Evolutionary conservation across 1,284 basidiomycete species (phyloP), one percentile per base, ranked within the genome.

Genomic region (Apiotrichum akiyoshidainum): DNA sequence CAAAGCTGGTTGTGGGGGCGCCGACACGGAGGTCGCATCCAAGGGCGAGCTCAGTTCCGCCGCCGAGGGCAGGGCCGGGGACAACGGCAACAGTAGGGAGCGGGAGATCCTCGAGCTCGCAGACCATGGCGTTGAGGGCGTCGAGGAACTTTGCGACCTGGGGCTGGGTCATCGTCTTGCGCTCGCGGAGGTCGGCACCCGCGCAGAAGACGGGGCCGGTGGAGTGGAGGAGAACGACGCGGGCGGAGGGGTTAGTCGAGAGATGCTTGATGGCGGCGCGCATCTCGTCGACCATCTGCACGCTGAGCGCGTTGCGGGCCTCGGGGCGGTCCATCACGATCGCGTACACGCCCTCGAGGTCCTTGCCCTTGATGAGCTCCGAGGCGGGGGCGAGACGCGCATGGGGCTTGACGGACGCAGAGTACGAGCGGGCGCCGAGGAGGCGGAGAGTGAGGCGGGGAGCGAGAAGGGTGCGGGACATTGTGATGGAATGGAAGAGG

Each of bases 71-170:
- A 34, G 90, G 89, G 0, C 94, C 94, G 70, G 96, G 93, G 52
- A 97, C 88, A 7, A 92, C 90, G 16, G 90, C 90, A 56, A 97
- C 88, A 10, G 90, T 93, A 1, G 93, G 93, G 78, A 94, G 84
- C 16, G 88, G 86, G 22, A 96, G 80, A 42, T 81, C 81, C 75
- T 93, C 90, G 14, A 97, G 83, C 66, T 85, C 84, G 40, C 83
- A 82, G 33, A 97, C 79, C 13, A 89, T 84, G 39, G 80, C 79
- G 37, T 93, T 85, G 33, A 97, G 81, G 65, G 88, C 86, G 54
- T 83, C 78, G 52, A 96, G 86, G 78, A 96, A 96, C 65, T 83
- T 83, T 65, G 85, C 80, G 39, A 96, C 89, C 68, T 93, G 85
- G 11, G 77, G 55, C 65, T 84, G 82, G 5, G 85, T 81, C 92